A percentile compares a stretch with the other conserved stretches of the same genome.
phyloP scores from a whole-genome alignment of 768 basidiomycete species.

The Psilocybe cyanescens region DNA sequence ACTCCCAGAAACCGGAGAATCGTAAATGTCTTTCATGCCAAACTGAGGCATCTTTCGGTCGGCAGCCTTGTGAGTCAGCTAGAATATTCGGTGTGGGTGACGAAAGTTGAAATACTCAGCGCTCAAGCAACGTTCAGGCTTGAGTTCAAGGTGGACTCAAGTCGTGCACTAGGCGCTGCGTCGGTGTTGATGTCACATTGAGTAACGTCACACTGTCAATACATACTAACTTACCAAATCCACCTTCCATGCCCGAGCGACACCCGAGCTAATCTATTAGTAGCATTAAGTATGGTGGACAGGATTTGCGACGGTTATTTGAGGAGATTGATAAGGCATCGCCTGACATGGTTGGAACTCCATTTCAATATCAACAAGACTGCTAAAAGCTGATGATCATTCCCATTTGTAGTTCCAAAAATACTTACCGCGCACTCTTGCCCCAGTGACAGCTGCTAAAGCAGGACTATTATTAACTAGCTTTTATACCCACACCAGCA shows the following conservation, averaged over 20 bases:
- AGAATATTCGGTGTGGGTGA: background rate
- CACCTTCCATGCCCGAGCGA: background rate
- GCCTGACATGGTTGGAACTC: background rate
- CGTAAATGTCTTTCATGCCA: background rate
- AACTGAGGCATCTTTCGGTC: background rate
- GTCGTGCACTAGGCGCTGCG: no score
- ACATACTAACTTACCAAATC: background rate
- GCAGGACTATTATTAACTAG: background rate
- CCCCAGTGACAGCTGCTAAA: background rate
- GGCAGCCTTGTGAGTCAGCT: background rate
- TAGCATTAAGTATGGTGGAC: no score
- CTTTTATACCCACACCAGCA: constrained; percentile 6
- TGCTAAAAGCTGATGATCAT: constrained; percentile 2
- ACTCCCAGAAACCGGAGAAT: background rate
- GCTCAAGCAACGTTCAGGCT: no score
- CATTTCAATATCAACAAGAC: background rate
- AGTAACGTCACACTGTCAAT: no score
- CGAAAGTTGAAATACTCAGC: background rate
- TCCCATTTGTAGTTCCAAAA: background rate
- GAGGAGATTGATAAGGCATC: background rate
- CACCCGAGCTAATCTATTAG: background rate
- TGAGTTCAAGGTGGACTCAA: no score
- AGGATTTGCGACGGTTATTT: background rate
- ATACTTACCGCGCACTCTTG: background rate
- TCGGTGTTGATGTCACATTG: no score